phyloP scores from a whole-genome alignment of 2,329 filamentous ascomycete genomes.

The Fusarium globosum region DNA sequence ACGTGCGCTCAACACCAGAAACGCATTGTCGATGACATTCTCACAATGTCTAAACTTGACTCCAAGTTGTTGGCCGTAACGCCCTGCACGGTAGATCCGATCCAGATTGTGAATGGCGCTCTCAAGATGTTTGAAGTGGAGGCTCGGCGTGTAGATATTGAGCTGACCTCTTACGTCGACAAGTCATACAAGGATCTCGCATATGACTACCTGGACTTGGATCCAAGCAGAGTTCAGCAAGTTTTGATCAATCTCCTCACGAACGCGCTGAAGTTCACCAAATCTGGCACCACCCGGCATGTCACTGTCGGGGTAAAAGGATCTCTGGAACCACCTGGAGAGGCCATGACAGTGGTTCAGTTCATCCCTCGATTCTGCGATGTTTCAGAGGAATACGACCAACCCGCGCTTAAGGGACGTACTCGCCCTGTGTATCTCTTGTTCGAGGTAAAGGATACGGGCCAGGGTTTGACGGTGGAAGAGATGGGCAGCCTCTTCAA shows the following conservation, averaged over 20 bases:
- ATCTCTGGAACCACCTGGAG: constrained; percentile 52
- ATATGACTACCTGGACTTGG: constrained; percentile 74
- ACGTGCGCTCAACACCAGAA: constrained; percentile 85
- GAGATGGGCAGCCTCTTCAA: constrained; percentile 82
- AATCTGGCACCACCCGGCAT: constrained; percentile 67
- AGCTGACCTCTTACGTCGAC: constrained; percentile 72
- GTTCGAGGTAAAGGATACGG: constrained; percentile 82
- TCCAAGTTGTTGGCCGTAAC: constrained; percentile 79
- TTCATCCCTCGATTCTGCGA: constrained; percentile 70
- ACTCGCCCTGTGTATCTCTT: constrained; percentile 70
- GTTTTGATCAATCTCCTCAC: constrained; percentile 84
- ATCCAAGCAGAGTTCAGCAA: constrained; percentile 80
- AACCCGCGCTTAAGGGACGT: constrained; percentile 46
- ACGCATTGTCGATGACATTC: constrained; percentile 78
- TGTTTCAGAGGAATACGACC: constrained; percentile 53
- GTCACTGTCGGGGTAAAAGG: constrained; percentile 62
- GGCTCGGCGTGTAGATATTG: constrained; percentile 74
- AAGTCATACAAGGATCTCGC: constrained; percentile 67
- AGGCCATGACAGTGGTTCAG: constrained; percentile 61
- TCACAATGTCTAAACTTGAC: constrained; percentile 80
- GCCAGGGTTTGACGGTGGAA: constrained; percentile 75
- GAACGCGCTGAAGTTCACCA: constrained; percentile 86
- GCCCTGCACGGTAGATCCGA: constrained; percentile 74
- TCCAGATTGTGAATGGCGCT: constrained; percentile 72
- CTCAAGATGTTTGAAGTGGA: constrained; percentile 85